Conservation (phyloP, 345 rosid species). For the Linum usitatissimum region DNA sequence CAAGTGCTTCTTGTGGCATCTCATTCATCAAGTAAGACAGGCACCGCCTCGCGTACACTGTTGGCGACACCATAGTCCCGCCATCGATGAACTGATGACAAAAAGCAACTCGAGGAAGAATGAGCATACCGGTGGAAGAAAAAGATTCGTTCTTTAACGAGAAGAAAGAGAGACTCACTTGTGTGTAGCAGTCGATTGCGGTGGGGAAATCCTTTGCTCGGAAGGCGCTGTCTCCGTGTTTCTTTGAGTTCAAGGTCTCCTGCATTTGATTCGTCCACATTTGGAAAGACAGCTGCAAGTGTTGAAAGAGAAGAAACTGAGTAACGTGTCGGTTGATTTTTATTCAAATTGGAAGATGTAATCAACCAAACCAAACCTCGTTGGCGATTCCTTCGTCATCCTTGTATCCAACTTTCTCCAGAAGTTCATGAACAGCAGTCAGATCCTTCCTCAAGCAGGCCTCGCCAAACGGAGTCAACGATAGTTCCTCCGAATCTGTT, state of each 20-base stretch:
- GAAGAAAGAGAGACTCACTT: neutral
- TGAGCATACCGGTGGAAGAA: no score
- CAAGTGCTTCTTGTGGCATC: conserved; percentile 3
- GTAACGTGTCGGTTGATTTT: neutral
- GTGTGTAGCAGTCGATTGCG: conserved; percentile 13
- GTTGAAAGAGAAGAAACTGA: neutral
- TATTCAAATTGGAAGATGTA: neutral
- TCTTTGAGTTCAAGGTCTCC: conserved; percentile 79
- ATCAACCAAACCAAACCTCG: neutral
- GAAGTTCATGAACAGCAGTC: conserved; percentile 5
- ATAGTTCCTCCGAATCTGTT: neutral
- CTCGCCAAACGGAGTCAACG: conserved; percentile 7
- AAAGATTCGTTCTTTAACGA: no score
- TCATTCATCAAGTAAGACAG: conserved; percentile 3
- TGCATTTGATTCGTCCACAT: conserved; percentile 97
- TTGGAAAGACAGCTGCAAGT: conserved; percentile 79
- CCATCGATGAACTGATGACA: conserved; percentile 1
- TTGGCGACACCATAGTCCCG: neutral
- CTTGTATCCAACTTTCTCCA: conserved; percentile 9
- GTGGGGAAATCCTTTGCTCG: conserved; percentile 70
- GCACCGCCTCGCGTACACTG: conserved; percentile 2
- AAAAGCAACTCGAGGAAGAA: neutral
- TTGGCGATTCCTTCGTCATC: conserved; percentile 11
- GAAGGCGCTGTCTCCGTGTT: conserved; percentile 84
- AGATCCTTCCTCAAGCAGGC: conserved; percentile 6